Evolutionary conservation across 2,329 filamentous ascomycete species (phyloP).

Genomic region (Cladosporium sphaerospermum): DNA sequence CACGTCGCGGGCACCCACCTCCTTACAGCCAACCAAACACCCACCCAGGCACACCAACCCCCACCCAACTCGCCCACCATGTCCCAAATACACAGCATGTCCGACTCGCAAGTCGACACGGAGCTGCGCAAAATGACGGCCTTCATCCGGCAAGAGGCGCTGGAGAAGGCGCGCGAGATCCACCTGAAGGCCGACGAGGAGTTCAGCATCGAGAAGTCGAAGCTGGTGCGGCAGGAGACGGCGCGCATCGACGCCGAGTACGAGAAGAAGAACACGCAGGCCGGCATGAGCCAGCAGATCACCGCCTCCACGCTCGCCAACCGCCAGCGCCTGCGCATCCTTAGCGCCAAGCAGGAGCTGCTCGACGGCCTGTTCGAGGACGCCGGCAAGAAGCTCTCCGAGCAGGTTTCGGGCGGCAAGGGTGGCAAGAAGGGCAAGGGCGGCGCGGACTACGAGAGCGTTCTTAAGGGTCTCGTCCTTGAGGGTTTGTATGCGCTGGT

Average conservation of each 20-base stretch:
- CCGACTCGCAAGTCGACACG: slow-evolving; percentile 94
- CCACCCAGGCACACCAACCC: background rate
- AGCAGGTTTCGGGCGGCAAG: background rate
- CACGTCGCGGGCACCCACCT: background rate
- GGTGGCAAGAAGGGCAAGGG: slow-evolving; percentile 31
- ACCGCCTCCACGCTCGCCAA: slow-evolving; percentile 93
- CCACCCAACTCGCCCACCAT: slow-evolving; percentile 52
- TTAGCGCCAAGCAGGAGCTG: slow-evolving; percentile 81
- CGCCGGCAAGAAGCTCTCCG: slow-evolving; percentile 62
- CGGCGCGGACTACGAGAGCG: slow-evolving; percentile 60
- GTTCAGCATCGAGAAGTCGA: slow-evolving; percentile 98
- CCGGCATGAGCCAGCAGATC: slow-evolving; percentile 97
- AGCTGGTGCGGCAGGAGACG: slow-evolving; percentile 93
- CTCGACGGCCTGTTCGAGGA: slow-evolving; percentile 84
- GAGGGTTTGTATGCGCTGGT: slow-evolving; percentile 85
- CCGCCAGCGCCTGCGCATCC: slow-evolving; percentile 86
- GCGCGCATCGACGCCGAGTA: slow-evolving; percentile 85
- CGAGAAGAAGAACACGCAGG: slow-evolving; percentile 99
- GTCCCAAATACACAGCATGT: slow-evolving; percentile 90
- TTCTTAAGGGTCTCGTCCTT: slow-evolving; percentile 74
- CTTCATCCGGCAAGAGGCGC: slow-evolving; percentile 98
- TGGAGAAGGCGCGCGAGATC: slow-evolving; percentile 95
- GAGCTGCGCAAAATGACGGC: slow-evolving; percentile 99
- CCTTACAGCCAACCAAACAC: background rate
- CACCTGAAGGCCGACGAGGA: slow-evolving; percentile 98